phyloP scores from a whole-genome alignment of 2,329 filamentous ascomycete species.

The Elsinoe australis region DNA sequence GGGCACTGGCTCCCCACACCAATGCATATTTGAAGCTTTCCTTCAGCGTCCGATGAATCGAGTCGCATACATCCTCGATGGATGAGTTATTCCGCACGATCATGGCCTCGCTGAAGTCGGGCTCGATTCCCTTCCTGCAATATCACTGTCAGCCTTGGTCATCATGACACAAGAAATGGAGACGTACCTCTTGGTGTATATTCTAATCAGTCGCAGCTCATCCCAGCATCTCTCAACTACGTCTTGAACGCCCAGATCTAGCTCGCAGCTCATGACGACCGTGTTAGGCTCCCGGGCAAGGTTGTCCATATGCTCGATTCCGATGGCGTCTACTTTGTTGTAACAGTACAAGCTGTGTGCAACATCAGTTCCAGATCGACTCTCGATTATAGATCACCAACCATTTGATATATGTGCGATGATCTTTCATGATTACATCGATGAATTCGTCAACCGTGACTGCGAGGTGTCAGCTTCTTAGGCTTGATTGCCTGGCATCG shows the following conservation, averaged over 20 bases:
- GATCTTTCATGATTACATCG: slow-evolving; percentile 98
- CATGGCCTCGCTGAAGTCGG: slow-evolving; percentile 81
- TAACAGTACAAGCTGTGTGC: slow-evolving; percentile 92
- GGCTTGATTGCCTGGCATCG: background rate
- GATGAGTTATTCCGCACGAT: slow-evolving; percentile 84
- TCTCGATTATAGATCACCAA: no score
- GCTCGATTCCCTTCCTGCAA: slow-evolving; percentile 73
- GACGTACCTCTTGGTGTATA: slow-evolving; percentile 75
- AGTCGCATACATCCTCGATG: slow-evolving; percentile 95
- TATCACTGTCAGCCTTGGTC: slow-evolving; percentile 1
- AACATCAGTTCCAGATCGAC: no score
- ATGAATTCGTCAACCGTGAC: slow-evolving; percentile 97
- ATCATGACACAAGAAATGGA: background rate
- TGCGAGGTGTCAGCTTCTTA: slow-evolving; percentile 25
- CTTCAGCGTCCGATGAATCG: slow-evolving; percentile 87
- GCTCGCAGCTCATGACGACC: slow-evolving; percentile 94
- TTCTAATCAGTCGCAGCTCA: slow-evolving; percentile 77
- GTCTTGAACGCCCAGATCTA: slow-evolving; percentile 86
- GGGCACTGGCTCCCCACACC: slow-evolving; percentile 94
- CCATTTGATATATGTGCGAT: slow-evolving; percentile 91
- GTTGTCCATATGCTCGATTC: slow-evolving; percentile 84
- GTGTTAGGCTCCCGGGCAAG: slow-evolving; percentile 89
- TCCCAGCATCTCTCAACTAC: slow-evolving; percentile 94
- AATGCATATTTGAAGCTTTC: slow-evolving; percentile 98
- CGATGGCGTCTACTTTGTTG: slow-evolving; percentile 98